These are phyloP conservation scores for Xylariomycetidae sp. DNA, from an alignment of 2,329 filamentous ascomycete genomes.

Conservation along the genomic window DNA sequence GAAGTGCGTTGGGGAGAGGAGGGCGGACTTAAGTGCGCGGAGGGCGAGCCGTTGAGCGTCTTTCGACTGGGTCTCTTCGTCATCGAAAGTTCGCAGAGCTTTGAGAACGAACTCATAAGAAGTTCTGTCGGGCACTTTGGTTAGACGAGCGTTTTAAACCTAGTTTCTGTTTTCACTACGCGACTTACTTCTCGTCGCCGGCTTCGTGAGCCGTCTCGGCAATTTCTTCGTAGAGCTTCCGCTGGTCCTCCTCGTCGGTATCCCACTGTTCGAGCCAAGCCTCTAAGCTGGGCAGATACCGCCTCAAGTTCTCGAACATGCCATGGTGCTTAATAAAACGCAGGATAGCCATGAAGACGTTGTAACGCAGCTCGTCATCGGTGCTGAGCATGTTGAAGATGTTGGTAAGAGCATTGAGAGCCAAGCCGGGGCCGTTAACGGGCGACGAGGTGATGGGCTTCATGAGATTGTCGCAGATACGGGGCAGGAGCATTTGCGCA, in stretches of 20 bases:
- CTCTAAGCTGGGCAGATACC: constrained; percentile 78
- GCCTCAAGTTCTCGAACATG: constrained; percentile 78
- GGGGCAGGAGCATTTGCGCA: constrained; percentile 78
- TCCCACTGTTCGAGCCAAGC: constrained; percentile 82
- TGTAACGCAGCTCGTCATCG: constrained; percentile 75
- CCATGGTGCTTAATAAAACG: constrained; percentile 71
- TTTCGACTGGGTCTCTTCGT: constrained; percentile 52
- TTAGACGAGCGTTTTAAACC: too few relatives aligned
- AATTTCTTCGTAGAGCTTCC: constrained; percentile 79
- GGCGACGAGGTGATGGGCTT: constrained; percentile 84
- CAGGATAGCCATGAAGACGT: constrained; percentile 86
- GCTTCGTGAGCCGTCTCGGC: constrained; percentile 75
- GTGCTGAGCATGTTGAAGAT: constrained; percentile 90
- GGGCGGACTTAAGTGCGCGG: constrained; percentile 50
- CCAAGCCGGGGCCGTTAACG: constrained; percentile 77
- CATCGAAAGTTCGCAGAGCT: constrained; percentile 57
- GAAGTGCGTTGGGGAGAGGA: constrained; percentile 53
- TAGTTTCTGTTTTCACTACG: too few relatives aligned
- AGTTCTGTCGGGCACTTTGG: constrained; percentile 42
- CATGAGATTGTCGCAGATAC: constrained; percentile 83
- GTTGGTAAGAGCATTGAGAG: constrained; percentile 85
- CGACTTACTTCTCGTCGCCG: constrained; percentile 69
- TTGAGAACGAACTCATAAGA: constrained; percentile 65
- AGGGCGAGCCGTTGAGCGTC: constrained; percentile 58
- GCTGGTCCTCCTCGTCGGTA: constrained; percentile 73